phyloP scores from a whole-genome alignment of 2,329 filamentous ascomycete genomes.

The Blumeria hordei region DNA sequence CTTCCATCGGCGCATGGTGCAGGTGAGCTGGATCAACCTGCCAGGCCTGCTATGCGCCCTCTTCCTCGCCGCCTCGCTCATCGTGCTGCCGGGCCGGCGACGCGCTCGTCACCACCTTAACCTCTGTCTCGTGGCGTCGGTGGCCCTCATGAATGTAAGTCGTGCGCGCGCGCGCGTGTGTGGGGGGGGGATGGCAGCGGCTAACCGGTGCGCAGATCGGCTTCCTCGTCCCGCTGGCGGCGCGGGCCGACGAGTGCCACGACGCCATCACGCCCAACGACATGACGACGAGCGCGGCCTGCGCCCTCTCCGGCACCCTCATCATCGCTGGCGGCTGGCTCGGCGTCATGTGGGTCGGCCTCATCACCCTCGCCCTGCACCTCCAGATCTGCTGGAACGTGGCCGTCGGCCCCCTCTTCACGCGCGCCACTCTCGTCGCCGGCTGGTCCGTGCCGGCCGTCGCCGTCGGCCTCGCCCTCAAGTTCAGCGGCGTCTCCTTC shows the following conservation, averaged over 20 bases:
- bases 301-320: conserved; percentile 71
- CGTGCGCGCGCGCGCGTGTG: background rate
- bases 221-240: conserved; percentile 69
- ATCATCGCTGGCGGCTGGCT: conserved; percentile 69
- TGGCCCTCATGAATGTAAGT: conserved; percentile 59
- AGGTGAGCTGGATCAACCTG: conserved; percentile 67
- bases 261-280: conserved; percentile 82
- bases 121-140: conserved; percentile 56
- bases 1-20: conserved; percentile 32
- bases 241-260: conserved; percentile 58
- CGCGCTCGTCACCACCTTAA: conserved; percentile 85
- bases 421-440: conserved; percentile 54
- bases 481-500: conserved; percentile 79
- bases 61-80: conserved; percentile 23
- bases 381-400: conserved; percentile 97
- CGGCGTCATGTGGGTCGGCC: conserved; percentile 72
- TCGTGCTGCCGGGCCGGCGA: conserved; percentile 60
- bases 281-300: conserved; percentile 61
- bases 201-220: conserved; percentile 33
- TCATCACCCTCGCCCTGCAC: conserved; percentile 75
- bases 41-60: conserved; percentile 38
- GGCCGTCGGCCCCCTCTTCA: conserved; percentile 68
- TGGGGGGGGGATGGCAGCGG: too few species aligned
- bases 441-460: conserved; percentile 70
- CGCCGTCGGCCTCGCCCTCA: conserved; percentile 51